Evolutionary conservation across 2,329 filamentous ascomycete genomes (phyloP).

Genomic region (Fragosphaeria purpurea): DNA sequence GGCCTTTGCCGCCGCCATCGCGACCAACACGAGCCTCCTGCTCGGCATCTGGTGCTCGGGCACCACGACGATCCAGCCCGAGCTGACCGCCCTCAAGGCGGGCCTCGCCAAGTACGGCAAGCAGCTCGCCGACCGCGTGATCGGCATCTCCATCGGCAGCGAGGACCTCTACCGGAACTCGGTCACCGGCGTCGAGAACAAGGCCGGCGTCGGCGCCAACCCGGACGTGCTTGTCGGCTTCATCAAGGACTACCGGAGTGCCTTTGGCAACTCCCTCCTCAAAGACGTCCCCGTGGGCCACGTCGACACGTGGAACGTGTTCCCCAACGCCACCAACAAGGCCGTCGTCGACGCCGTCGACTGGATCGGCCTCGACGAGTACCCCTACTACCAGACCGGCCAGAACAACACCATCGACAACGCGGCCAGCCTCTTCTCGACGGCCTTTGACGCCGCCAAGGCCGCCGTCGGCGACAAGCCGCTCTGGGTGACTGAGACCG

Average conservation of each 20-base stretch:
- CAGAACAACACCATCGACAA: slow-evolving; percentile 47
- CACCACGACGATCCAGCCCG: slow-evolving; percentile 43
- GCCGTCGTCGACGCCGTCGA: slow-evolving; percentile 52
- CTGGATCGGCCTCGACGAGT: slow-evolving; percentile 56
- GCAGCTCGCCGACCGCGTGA: slow-evolving; percentile 45
- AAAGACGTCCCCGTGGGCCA: slow-evolving; percentile 46
- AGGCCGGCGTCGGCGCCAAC: slow-evolving; percentile 49
- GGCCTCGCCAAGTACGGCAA: slow-evolving; percentile 44
- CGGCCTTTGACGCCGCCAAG: slow-evolving; percentile 32
- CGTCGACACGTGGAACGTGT: slow-evolving; percentile 59
- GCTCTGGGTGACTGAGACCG: slow-evolving; percentile 15
- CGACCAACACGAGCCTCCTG: slow-evolving; percentile 49
- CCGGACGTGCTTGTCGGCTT: slow-evolving; percentile 53
- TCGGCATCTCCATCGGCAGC: slow-evolving; percentile 55
- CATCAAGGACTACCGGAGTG: slow-evolving; percentile 53
- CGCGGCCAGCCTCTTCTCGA: slow-evolving; percentile 43
- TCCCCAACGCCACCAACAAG: slow-evolving; percentile 49
- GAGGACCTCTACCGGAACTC: slow-evolving; percentile 58
- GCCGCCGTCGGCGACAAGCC: slow-evolving; percentile 27
- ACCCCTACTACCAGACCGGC: slow-evolving; percentile 54
- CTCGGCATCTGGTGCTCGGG: slow-evolving; percentile 56
- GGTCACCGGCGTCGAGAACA: slow-evolving; percentile 51
- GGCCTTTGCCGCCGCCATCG: slow-evolving; percentile 64
- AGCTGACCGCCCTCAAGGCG: slow-evolving; percentile 49
- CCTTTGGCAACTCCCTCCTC: slow-evolving; percentile 38